Base-by-base conservation (phyloP, 2,329 filamentous ascomycete genomes). In the Ceratocystis eucalypticola region DNA sequence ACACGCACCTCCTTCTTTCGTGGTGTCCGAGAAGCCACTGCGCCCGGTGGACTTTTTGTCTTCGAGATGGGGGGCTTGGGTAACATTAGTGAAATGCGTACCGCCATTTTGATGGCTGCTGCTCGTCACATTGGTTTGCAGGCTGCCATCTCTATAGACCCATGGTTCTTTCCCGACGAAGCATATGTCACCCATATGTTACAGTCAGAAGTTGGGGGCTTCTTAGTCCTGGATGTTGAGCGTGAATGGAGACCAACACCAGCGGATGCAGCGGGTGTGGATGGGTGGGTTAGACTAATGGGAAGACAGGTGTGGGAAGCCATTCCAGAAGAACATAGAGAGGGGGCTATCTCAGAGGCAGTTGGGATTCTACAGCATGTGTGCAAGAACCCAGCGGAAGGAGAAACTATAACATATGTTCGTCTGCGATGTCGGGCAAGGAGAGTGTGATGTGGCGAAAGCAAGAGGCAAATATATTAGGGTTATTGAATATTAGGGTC, bases 11-110 rank as follows among this genome's bases (percentile, higher is more conserved):
- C 73, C 33, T 82, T 87, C 73, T 85, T 89, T 71, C 70, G 71
- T 6, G 80, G 77, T 48, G 78, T 84, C 2, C 75, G 80, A 68
- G 74, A 74, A 7, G 76, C 80, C 0, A 78, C 89, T 1, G 78
- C 76, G 44, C 80, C 82, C 0, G 80, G 79, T 10, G 87, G 84
- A 1, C 71, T 70, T 0, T 85, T 89, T 67, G 80, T 82, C 8
- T 88, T 89, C 70, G 87, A 90, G 74, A 87, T 87, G 83, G 87
- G 88, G 64, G 87, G 86, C 0, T 79, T 85, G 62, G 88, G 87
- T 22, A 89, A 89, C 73, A 79, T 88, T 0, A 76, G 78, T 0
- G 87, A 89, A 74, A 80, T 87, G 70, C 79, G 82, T 33, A 77
- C 82, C 0, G 83, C 83, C 1, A 75, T 88, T 6, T 74, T 85